These are phyloP conservation scores for Beauveria asiatica DNA, from an alignment of 2,329 filamentous ascomycete genomes.

Conservation along the genomic window DNA sequence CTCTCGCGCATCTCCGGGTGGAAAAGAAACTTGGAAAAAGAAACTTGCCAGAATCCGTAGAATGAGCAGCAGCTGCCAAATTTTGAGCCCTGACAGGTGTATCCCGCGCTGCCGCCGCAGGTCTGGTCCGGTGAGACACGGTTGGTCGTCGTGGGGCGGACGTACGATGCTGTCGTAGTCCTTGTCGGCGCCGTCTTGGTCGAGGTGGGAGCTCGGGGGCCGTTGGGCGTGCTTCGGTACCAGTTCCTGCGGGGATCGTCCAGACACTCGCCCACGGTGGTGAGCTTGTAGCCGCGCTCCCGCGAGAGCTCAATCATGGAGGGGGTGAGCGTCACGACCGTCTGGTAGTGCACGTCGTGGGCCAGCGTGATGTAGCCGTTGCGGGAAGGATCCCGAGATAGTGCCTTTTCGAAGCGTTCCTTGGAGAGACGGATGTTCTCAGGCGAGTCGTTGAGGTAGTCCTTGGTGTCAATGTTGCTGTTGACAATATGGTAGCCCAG, in stretches of 20 bases:
- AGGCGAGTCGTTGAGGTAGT: constrained; percentile 45
- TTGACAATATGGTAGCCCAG: constrained; percentile 49
- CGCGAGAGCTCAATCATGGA: constrained; percentile 35
- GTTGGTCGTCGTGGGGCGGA: constrained; percentile 16
- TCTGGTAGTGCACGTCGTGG: constrained; percentile 43
- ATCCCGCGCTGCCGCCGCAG: constrained; percentile 27
- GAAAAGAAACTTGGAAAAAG: too few relatives aligned
- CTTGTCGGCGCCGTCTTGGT: constrained; percentile 12
- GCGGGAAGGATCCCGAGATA: constrained; percentile 23
- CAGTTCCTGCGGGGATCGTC: constrained; percentile 42
- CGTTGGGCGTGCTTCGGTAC: constrained; percentile 34
- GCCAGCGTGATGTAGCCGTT: constrained; percentile 42
- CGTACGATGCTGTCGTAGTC: constrained; percentile 11
- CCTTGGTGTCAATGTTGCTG: constrained; percentile 52
- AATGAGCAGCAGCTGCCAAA: constrained; percentile 33
- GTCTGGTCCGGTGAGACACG: constrained; percentile 26
- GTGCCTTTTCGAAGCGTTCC: constrained; percentile 24
- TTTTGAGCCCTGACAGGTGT: constrained; percentile 27
- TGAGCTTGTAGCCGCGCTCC: constrained; percentile 35
- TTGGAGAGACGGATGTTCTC: constrained; percentile 40
- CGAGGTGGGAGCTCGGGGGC: constrained; percentile 11
- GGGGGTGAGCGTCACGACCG: constrained; percentile 31
- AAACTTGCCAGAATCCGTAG: constrained; percentile 31
- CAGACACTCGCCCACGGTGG: constrained; percentile 50
- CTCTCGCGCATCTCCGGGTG: too few relatives aligned